Conservation (phyloP, 441 rosid species). For the Corymbia calophylla region DNA sequence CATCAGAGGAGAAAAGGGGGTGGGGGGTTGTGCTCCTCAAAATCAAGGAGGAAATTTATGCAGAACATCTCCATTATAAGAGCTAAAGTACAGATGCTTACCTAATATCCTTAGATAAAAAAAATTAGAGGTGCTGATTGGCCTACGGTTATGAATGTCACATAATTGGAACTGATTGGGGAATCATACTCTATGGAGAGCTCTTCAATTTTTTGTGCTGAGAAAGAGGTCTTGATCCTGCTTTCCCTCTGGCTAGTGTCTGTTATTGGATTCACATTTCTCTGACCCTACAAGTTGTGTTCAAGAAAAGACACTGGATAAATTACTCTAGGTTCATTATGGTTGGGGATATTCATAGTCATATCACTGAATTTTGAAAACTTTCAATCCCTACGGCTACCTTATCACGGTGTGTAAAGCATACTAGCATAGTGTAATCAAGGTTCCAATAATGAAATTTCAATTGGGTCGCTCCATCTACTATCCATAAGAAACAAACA, state of each 20-base stretch:
- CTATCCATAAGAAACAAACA: neutral
- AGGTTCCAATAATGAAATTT: neutral
- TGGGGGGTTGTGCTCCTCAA: neutral
- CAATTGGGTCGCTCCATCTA: neutral
- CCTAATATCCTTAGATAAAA: neutral
- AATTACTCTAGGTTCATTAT: neutral
- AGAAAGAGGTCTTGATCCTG: neutral
- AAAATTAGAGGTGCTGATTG: neutral
- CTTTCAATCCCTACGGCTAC: neutral
- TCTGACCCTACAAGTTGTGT: neutral
- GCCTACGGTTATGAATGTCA: neutral
- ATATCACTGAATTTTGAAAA: neutral
- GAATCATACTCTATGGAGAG: neutral
- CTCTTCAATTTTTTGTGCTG: neutral
- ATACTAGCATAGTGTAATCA: neutral
- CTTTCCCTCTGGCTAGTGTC: neutral
- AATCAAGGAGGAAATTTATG: neutral
- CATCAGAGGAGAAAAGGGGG: neutral
- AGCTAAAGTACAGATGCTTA: neutral
- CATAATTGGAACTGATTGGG: neutral
- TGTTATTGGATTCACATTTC: neutral
- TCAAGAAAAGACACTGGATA: neutral
- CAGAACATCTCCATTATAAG: neutral
- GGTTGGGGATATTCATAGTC: neutral
- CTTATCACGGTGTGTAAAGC: neutral